Base-by-base conservation (phyloP, 768 basidiomycete genomes). In the Baorangia bicolor region DNA sequence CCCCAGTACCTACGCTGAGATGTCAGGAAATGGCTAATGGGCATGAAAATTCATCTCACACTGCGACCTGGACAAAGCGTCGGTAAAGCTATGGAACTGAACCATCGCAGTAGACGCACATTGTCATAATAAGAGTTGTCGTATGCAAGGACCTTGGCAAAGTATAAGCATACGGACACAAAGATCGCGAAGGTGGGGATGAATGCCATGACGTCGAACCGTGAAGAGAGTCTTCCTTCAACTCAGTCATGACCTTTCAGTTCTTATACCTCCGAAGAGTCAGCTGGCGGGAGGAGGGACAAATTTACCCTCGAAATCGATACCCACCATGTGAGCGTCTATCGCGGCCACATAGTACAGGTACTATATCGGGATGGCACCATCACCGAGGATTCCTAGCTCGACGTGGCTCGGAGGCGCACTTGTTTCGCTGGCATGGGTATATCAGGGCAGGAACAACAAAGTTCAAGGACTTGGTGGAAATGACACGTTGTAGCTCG, bases 111-210 rank as follows among this genome's bases (percentile, higher is more conserved):
- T n/a, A 9, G 31, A 74, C 79, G 54, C 62, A 86, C 86, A 62
- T 87, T 88, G 68, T 88, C 86, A 65, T 75, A 83, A 47, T 84
- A 76, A 57, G 74, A 74, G 61, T 78, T 78, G 69, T 85, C 81
- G 63, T 83, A 86, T 21, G 80, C 82, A 49, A 58, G 31, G 10
- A 64, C 69, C n/a, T 53, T 43, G 23, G 57, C 56, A 21, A 64
- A 33, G 56, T 55, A 56, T 8, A 57, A 25, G 41, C 52, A 53
- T n/a, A 28, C 31, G 20, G 38, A 47, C 28, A 49, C 18, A 34
- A 57, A 49, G 35, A 54, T 34, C 11, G 39, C 27, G n/a, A 62
- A 16, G 25, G 28, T 9, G 16, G 43, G 12, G 14, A 58, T 28
- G 39, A 53, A 48, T 35, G 45, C 44, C 64, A 70, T 65, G 42